Conservation (phyloP, 2,329 filamentous ascomycete species). For the Escovopsis sp. region DNA sequence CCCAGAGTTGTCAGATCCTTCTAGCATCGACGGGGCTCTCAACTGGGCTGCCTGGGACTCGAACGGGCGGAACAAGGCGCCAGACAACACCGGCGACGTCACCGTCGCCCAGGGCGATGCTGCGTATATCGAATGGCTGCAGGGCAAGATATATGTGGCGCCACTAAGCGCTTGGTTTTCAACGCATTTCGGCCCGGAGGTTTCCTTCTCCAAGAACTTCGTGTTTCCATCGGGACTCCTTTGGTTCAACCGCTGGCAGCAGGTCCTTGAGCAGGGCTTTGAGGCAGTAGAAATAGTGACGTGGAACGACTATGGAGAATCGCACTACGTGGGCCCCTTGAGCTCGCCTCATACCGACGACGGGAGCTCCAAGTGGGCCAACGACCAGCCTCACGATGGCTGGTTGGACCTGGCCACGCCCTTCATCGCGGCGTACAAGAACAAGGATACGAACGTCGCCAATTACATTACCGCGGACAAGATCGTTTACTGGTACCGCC, state of each 20-base stretch:
- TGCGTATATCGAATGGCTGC: constrained; percentile 20
- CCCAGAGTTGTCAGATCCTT: constrained; percentile 18
- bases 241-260: constrained; percentile 43
- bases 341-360: constrained; percentile 27
- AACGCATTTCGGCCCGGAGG: constrained; percentile 28
- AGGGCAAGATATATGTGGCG: constrained; percentile 33
- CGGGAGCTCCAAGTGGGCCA: constrained; percentile 32
- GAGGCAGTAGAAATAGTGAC: constrained; percentile 33
- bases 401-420: constrained; percentile 39
- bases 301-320: constrained; percentile 39
- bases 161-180: constrained; percentile 31
- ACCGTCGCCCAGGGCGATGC: constrained; percentile 26
- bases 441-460: constrained; percentile 21
- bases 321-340: constrained; percentile 37
- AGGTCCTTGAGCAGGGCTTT: constrained; percentile 28
- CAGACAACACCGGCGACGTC: constrained; percentile 22
- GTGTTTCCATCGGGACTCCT: constrained; percentile 44
- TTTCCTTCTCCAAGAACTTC: constrained; percentile 28
- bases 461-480: constrained; percentile 33
- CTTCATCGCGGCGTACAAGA: constrained; percentile 38
- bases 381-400: constrained; percentile 34
- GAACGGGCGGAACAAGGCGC: constrained; percentile 34
- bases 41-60: constrained; percentile 33
- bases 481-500: constrained; percentile 42
- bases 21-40: constrained; percentile 29